Evolutionary conservation across 2,329 filamentous ascomycete genomes (phyloP).

Genomic region (Colletotrichum cereale): DNA sequence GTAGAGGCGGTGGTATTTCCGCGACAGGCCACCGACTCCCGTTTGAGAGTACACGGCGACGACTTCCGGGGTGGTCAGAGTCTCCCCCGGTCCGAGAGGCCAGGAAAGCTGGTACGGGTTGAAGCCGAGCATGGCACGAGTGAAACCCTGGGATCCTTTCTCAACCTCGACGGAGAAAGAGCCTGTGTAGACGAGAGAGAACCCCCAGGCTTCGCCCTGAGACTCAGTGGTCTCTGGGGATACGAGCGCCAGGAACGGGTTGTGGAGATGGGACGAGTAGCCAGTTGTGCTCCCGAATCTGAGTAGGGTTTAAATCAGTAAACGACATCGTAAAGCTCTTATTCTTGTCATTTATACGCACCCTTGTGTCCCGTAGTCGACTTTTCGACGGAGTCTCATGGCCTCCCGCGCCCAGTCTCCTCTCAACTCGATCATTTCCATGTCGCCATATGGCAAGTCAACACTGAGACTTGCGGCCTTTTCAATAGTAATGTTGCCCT

Average conservation of each 20-base stretch:
- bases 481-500: constrained; percentile 64
- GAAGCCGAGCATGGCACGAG: constrained; percentile 70
- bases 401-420: constrained; percentile 75
- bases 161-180: constrained; percentile 73
- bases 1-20: constrained; percentile 71
- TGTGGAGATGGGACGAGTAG: constrained; percentile 74
- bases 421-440: constrained; percentile 72
- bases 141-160: constrained; percentile 71
- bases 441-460: constrained; percentile 70
- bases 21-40: constrained; percentile 72
- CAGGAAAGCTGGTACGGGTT: constrained; percentile 73
- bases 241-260: constrained; percentile 72
- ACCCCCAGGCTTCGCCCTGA: constrained; percentile 72
- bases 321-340: not conserved
- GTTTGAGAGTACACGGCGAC: constrained; percentile 71
- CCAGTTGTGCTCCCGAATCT: constrained; percentile 72
- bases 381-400: constrained; percentile 64
- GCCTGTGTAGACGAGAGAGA: constrained; percentile 74
- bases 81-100: constrained; percentile 66
- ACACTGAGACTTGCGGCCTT: constrained; percentile 71
- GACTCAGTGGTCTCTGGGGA: constrained; percentile 70
- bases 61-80: constrained; percentile 71
- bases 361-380: constrained; percentile 69
- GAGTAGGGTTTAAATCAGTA: not conserved
- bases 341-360: constrained; percentile 44